phyloP scores from a whole-genome alignment of 2,329 filamentous ascomycete species.

The Pseudogymnoascus sp. region DNA sequence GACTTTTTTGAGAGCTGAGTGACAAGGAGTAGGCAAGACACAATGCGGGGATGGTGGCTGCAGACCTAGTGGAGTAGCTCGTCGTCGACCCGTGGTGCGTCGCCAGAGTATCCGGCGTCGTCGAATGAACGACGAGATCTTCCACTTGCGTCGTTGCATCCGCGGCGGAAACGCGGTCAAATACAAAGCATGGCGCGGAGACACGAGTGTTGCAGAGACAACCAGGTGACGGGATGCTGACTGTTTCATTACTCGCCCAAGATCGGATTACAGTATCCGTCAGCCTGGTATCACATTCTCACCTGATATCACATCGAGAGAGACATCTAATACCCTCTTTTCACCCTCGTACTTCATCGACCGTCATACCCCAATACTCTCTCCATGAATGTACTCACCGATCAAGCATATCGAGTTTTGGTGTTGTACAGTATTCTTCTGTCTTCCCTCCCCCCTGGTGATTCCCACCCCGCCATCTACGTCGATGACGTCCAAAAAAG shows the following conservation, averaged over 20 bases:
- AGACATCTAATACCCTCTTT: neutral
- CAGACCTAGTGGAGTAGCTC: neutral
- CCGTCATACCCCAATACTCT: neutral
- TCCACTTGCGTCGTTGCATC: neutral
- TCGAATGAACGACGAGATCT: neutral
- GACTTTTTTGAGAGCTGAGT: neutral
- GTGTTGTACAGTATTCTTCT: neutral
- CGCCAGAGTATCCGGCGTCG: neutral
- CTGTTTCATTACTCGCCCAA: neutral
- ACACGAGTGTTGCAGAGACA: neutral
- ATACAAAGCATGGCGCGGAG: neutral
- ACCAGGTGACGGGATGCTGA: neutral
- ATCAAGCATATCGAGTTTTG: neutral
- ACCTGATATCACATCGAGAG: neutral
- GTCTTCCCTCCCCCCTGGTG: neutral
- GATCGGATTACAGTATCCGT: neutral
- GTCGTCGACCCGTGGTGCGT: neutral
- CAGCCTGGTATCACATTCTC: neutral
- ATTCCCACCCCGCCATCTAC: neutral
- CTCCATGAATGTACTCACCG: neutral
- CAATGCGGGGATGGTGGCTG: neutral
- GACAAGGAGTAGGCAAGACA: neutral
- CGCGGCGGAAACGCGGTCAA: slow-evolving; percentile 2
- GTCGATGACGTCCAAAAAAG: slow-evolving; percentile 3
- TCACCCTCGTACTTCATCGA: neutral